Conservation (phyloP, 352 stramenopile species). For the Pythium brassicae region DNA sequence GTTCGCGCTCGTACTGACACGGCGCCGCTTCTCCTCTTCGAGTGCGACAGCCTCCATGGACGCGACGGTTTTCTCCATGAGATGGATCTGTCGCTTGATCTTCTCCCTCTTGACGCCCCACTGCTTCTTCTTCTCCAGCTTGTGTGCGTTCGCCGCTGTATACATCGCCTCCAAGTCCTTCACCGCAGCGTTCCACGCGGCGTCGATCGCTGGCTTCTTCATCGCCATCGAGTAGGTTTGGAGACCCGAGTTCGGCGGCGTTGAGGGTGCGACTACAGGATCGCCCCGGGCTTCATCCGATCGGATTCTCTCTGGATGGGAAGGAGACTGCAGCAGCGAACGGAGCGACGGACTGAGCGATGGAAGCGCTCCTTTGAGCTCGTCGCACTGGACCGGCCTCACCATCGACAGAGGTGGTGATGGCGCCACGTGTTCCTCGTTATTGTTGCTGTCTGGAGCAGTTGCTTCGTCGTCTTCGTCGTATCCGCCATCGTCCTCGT, state of each 20-base stretch:
- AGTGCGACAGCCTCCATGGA: slow-evolving; percentile 55
- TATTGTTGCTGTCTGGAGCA: slow-evolving; percentile 3
- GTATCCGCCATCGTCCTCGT: slow-evolving; percentile 24
- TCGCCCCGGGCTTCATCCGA: too few relatives aligned
- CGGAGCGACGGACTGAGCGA: slow-evolving; percentile 7
- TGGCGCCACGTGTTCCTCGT: neutral
- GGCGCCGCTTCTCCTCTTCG: slow-evolving; percentile 41
- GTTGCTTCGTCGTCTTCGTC: slow-evolving; percentile 20
- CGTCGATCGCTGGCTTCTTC: slow-evolving; percentile 48
- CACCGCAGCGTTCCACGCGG: slow-evolving; percentile 41
- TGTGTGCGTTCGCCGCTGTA: slow-evolving; percentile 35
- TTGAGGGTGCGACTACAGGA: neutral
- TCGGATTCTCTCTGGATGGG: neutral
- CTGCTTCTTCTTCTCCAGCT: slow-evolving; percentile 33
- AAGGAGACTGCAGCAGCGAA: slow-evolving; percentile 3
- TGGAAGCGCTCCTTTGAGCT: slow-evolving; percentile 7
- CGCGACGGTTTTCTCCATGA: slow-evolving; percentile 66
- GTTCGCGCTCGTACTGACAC: slow-evolving; percentile 25
- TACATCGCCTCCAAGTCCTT: slow-evolving; percentile 53
- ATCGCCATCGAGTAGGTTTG: slow-evolving; percentile 37
- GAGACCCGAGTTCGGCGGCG: slow-evolving; percentile 5
- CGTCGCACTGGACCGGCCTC: neutral
- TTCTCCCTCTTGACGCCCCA: slow-evolving; percentile 66
- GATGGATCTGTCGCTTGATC: slow-evolving; percentile 57
- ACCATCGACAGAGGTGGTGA: slow-evolving; percentile 9